Evolutionary conservation across 345 rosid genomes (phyloP), one percentile per base, ranked within the genome.

Genomic region (Erucastrum elatum): DNA sequence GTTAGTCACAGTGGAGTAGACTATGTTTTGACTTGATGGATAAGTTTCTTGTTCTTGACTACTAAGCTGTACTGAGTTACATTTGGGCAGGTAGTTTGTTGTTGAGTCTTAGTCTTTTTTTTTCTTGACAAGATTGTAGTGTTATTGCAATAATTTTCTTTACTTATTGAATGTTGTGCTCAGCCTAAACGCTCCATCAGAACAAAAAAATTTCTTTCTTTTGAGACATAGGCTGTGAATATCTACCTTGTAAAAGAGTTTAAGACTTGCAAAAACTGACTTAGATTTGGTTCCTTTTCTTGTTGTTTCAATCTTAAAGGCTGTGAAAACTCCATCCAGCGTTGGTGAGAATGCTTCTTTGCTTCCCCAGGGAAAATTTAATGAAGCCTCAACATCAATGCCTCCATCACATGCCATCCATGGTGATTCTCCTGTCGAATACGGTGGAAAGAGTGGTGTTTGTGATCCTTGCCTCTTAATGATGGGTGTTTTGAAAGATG

Each of bases 401-500:
- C 84, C 91, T 69, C 79, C 86, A 71, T 87, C 90, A 59, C 83
- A 82, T 74, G 80, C 83, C 80, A 89, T 89, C 85, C 92, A 89
- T 72, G 86, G 85, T 59, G 85, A 79, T 84, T 85, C 80, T 62
- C 73, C 69, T 75, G 82, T 74, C 13, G 72, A 83, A 76, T 97
- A 90, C 79, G 84, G 86, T 70, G 97, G 90, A 64, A 93, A 93
- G 79, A 89, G 87, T 85, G 94, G 93, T 75, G 98, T 95, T 55
- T 91, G 97, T 69, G 89, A 90, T 85, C 80, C 93, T 68, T 82
- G 91, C 21, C 96, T 91, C 76, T 67, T 91, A 65, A 91, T 91
- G 96, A 89, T 95, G 85, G 97, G 87, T 75, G 94, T 88, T 83
- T 66, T 89, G 80, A 92, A 92, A 84, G 97, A 92, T 78, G 98